phyloP scores from a whole-genome alignment of 495 filamentous ascomycete species.

The Peziza echinospora region DNA sequence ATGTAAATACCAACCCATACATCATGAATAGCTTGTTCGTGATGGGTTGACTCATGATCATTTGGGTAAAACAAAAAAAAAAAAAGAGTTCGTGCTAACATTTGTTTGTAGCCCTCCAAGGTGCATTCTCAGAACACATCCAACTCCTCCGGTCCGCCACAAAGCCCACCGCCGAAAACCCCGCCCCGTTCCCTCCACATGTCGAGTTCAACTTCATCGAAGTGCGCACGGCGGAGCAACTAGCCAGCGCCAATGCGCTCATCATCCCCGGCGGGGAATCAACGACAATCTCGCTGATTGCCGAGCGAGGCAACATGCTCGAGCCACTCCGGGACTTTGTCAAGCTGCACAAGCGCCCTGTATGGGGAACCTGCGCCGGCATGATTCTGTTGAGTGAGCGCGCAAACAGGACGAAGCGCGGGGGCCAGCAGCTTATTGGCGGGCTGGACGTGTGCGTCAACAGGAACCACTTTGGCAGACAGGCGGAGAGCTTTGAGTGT shows the following conservation, averaged over 20 bases:
- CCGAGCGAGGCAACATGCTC: conserved; percentile 52
- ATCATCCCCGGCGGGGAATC: conserved; percentile 89
- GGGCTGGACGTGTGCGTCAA: conserved; percentile 80
- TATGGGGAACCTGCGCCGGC: conserved; percentile 92
- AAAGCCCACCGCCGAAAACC: conserved; percentile 19
- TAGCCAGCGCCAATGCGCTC: conserved; percentile 55
- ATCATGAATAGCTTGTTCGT: no score
- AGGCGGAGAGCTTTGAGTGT: conserved; percentile 67
- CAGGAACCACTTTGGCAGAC: conserved; percentile 88
- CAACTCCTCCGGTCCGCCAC: conserved; percentile 50
- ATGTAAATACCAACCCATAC: no score
- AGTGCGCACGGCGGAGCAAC: conserved; percentile 52
- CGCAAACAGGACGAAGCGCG: conserved; percentile 70
- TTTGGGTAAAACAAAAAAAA: no score
- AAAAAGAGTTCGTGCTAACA: no score
- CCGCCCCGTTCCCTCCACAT: conserved; percentile 12
- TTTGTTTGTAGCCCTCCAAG: conserved; percentile 56
- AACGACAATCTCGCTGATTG: conserved; percentile 80
- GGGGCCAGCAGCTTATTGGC: conserved; percentile 83
- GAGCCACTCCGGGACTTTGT: conserved; percentile 82
- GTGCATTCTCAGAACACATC: conserved; percentile 79
- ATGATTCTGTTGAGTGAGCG: conserved; percentile 77
- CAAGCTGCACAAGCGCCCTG: conserved; percentile 63
- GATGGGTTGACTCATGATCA: no score
- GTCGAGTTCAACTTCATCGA: conserved; percentile 42